Conservation (phyloP, 495 filamentous ascomycete species). For the Durotheca rogersii region DNA sequence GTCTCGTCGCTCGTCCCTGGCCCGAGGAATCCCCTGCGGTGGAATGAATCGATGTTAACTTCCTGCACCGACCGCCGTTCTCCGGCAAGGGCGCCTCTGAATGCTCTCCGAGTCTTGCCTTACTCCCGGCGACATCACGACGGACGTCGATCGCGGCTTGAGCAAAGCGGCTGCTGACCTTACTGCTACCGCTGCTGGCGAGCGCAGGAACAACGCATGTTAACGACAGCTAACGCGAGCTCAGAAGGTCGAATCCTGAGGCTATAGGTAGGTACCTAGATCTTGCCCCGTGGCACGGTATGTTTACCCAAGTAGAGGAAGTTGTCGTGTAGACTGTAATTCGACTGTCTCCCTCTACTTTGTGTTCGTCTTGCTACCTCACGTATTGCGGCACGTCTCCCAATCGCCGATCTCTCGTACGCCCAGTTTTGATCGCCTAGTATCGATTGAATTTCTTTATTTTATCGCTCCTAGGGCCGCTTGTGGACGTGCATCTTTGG, state of each 20-base stretch:
- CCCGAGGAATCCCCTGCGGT: not conserved
- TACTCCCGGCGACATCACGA: conserved; percentile 5
- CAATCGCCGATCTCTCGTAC: not conserved
- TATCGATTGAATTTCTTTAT: conserved; percentile 6
- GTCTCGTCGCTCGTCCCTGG: no score
- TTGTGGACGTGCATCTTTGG: not conserved
- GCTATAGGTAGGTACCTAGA: no score
- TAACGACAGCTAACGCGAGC: not conserved
- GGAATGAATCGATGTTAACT: conserved; percentile 7
- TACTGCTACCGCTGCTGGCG: not conserved
- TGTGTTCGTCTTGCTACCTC: no score
- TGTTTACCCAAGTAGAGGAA: conserved; percentile 1
- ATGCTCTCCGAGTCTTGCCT: not conserved
- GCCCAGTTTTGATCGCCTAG: not conserved
- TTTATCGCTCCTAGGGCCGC: not conserved
- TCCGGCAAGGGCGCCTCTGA: not conserved
- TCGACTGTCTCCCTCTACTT: not conserved
- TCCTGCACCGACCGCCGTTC: conserved; percentile 3
- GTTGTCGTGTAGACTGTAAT: not conserved
- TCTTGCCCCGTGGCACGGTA: not conserved
- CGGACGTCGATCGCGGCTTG: no score
- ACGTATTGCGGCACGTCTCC: not conserved
- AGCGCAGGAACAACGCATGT: not conserved
- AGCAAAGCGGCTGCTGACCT: not conserved
- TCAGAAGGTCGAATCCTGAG: not conserved